Evolutionary conservation across 306 rosid species (phyloP), one percentile per base, ranked within the genome.

Genomic region (Cicer pinnatifidum): DNA sequence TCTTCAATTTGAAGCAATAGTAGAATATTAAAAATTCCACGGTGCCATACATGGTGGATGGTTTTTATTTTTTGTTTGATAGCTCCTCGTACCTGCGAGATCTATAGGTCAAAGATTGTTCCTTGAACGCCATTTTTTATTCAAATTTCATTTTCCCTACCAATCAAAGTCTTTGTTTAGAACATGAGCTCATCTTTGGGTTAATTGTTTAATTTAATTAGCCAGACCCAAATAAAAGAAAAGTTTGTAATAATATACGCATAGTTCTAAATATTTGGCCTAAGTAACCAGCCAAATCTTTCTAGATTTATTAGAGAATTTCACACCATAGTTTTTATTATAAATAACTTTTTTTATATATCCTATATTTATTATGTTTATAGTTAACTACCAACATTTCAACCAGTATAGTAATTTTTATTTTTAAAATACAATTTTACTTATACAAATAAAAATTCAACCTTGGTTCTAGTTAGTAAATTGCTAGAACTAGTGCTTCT

Each of bases 51-150:
- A 73, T 81, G 86, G 86, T 83, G 85, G 83, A 72, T 37, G 82
- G 69, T 82, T 77, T 47, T 67, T 44, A 79, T 79, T 72, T 53
- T 75, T 67, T 74, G 4, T 72, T 57, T 37, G 84, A 86, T 73
- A 82, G 82, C 80, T 75, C 75, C 78, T 71, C 73, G 71, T 80
- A 83, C 86, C 89, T 80, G 75, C 67, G 86, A 85, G 62, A 90
- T 90, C 93, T 85, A 44, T 74, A 58, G 89, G 96, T 88, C 91
- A 88, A 86, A 90, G 93, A 90, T 88, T 79, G 75, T 90, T 52
- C 48, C 78, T 88, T 86, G 89, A 82, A 81, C 11, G 46, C 63
- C 60, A 67, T 64, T 71, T 84, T 35, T 69, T 80, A 60, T 48
- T 74, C 80, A 71, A 66, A 60, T 64, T 69, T 17, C 41, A 67